phyloP scores from a whole-genome alignment of 2,329 filamentous ascomycete species.

The Tolypocladium inflatum region DNA sequence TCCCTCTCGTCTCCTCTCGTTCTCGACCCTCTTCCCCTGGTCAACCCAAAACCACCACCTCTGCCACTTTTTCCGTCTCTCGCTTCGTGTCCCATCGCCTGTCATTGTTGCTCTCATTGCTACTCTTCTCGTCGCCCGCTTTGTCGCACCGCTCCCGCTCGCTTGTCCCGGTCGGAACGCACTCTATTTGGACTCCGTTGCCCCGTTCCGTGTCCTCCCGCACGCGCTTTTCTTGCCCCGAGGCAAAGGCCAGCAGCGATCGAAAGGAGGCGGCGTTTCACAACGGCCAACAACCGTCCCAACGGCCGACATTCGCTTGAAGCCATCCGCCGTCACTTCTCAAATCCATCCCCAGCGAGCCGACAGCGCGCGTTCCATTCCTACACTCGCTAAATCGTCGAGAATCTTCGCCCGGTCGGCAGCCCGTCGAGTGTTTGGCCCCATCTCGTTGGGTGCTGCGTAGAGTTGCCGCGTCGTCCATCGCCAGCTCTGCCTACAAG shows the following conservation, averaged over 20 bases:
- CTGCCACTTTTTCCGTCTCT: slow-evolving; percentile 7
- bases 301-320: background rate
- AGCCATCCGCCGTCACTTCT: background rate
- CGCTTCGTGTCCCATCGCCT: slow-evolving; percentile 1
- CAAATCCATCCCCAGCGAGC: background rate
- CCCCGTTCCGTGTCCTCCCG: background rate
- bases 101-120: slow-evolving; percentile 2
- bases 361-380: background rate
- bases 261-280: background rate
- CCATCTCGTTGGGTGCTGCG: background rate
- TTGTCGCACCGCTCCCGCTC: slow-evolving; percentile 4
- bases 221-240: background rate
- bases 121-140: slow-evolving; percentile 7
- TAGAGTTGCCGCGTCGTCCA: background rate
- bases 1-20: background rate
- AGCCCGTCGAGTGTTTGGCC: background rate
- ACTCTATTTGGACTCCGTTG: background rate
- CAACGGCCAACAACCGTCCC: background rate
- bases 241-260: slow-evolving; percentile 1
- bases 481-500: background rate
- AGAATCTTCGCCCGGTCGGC: background rate
- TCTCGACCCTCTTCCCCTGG: slow-evolving; percentile 3
- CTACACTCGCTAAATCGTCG: background rate
- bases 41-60: background rate
- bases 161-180: background rate